A percentile compares a stretch with the other conserved stretches of the same genome.
Conservation (phyloP, 2,329 filamentous ascomycete genomes). For the Aspergillus sp. region DNA sequence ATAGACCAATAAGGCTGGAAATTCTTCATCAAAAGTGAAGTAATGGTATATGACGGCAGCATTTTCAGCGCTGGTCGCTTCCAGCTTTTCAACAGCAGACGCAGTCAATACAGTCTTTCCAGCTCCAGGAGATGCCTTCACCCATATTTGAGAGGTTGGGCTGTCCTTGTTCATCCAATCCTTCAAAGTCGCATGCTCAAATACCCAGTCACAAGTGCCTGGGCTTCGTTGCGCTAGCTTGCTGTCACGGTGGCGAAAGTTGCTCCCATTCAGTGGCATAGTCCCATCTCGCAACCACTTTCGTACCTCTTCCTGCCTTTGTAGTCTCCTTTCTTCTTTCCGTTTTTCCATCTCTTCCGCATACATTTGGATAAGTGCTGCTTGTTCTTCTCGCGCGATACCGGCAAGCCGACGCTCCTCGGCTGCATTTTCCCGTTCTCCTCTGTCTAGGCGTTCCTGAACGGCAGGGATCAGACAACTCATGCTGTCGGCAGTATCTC, state of each 20-base stretch:
- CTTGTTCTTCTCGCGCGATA: constrained; percentile 3
- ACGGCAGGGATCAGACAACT: background rate
- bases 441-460: background rate
- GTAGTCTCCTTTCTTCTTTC: background rate
- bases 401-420: constrained; percentile 2
- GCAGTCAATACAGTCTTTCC: constrained; percentile 5
- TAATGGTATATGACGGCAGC: constrained; percentile 2
- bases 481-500: background rate
- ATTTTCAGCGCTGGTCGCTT: background rate
- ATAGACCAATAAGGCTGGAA: background rate
- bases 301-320: constrained; percentile 2
- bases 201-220: background rate
- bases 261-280: background rate
- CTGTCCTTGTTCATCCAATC: background rate
- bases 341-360: constrained; percentile 1
- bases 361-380: background rate
- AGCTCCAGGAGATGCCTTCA: background rate
- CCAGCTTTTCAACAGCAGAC: background rate
- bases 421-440: background rate
- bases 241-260: constrained; percentile 3
- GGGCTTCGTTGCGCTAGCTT: background rate
- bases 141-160: background rate
- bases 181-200: background rate
- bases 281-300: background rate
- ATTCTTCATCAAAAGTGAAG: constrained; percentile 6